phyloP scores from a whole-genome alignment of 176 grass and related monocot species.

The Ensete glaucum region DNA sequence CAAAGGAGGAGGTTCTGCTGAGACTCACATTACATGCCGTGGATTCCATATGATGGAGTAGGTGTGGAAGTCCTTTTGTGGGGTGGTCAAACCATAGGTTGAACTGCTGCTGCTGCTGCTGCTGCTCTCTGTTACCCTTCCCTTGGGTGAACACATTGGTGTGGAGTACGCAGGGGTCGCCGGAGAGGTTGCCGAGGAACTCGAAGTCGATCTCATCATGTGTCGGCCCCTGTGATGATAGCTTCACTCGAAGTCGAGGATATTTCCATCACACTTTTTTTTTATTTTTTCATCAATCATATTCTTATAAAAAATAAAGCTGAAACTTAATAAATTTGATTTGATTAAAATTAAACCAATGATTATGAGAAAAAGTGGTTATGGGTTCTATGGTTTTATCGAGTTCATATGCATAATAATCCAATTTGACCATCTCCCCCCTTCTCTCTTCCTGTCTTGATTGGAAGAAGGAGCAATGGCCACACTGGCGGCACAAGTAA shows the following conservation, averaged over 20 bases:
- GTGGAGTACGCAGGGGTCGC: neutral
- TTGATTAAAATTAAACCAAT: too few relatives aligned
- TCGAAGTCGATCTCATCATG: constrained; percentile 14
- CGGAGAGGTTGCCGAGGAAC: constrained; percentile 5
- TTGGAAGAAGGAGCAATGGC: too few relatives aligned
- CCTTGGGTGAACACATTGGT: constrained; percentile 4
- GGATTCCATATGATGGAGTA: constrained; percentile 11
- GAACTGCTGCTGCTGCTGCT: constrained; percentile 14
- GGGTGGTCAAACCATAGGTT: constrained; percentile 8
- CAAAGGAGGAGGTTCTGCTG: neutral
- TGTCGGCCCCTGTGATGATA: neutral
- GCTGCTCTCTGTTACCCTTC: constrained; percentile 4
- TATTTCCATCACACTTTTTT: neutral
- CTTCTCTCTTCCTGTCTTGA: too few relatives aligned
- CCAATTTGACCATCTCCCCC: too few relatives aligned
- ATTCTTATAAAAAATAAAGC: too few relatives aligned
- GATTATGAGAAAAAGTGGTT: too few relatives aligned
- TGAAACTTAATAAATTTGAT: too few relatives aligned
- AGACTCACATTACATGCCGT: neutral
- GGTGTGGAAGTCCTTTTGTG: constrained; percentile 11
- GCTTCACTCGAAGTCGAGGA: neutral
- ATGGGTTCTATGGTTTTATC: too few relatives aligned
- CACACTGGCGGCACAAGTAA: too few relatives aligned
- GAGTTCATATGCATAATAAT: too few relatives aligned
- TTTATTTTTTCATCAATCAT: too few relatives aligned